Conservation (phyloP, 1,284 basidiomycete genomes). For the Flammula alnicola region DNA sequence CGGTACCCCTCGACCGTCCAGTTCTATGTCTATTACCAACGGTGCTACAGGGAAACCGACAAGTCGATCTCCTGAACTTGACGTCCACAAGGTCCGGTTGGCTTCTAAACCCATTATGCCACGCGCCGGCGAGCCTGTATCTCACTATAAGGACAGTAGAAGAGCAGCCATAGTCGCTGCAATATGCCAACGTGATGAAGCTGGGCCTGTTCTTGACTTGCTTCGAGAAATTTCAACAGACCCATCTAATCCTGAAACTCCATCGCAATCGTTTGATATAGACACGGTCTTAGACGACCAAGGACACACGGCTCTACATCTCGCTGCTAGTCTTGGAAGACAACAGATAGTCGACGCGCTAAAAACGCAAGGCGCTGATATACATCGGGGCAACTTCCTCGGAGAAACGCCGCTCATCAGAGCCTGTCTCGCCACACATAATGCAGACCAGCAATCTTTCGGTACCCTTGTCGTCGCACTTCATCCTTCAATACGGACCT, state of each 20-base stretch:
- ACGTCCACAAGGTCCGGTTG: conserved; percentile 57
- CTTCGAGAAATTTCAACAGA: conserved; percentile 65
- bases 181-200: conserved; percentile 72
- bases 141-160: conserved; percentile 65
- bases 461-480: conserved; percentile 67
- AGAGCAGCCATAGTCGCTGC: conserved; percentile 63
- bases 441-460: conserved; percentile 83
- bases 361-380: conserved; percentile 78
- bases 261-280: conserved; percentile 54
- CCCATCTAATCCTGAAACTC: conserved; percentile 37
- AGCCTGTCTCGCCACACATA: conserved; percentile 88
- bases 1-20: conserved; percentile 39
- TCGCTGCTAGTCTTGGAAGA: conserved; percentile 88
- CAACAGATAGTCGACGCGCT: conserved; percentile 71
- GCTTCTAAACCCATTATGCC: conserved; percentile 70
- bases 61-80: conserved; percentile 36
- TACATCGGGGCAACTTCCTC: conserved; percentile 88
- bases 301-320: conserved; percentile 93
- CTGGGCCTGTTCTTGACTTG: conserved; percentile 61
- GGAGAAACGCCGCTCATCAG: conserved; percentile 97
- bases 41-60: conserved; percentile 35
- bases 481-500: conserved; percentile 79
- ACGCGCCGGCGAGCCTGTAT: conserved; percentile 57
- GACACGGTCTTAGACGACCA: conserved; percentile 92
- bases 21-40: conserved; percentile 36